A percentile compares a stretch with the other conserved stretches of the same genome.
Evolutionary conservation across 805 yeast species (phyloP).

Genomic region (Starmerella asiatica): DNA sequence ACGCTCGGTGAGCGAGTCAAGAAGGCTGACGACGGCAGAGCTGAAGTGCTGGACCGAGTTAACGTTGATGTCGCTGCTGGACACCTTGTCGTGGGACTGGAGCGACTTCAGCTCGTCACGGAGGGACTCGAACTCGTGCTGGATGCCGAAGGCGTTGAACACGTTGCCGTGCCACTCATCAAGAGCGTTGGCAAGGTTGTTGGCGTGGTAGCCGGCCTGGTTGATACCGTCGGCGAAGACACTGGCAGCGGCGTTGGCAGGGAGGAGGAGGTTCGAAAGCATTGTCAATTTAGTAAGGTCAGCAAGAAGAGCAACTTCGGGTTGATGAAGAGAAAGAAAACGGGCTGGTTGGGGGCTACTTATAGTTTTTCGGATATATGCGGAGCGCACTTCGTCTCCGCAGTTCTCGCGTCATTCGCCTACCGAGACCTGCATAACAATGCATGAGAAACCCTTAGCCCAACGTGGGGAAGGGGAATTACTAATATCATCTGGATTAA

Average conservation of each 20-base stretch:
- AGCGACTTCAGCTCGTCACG: conserved; percentile 16
- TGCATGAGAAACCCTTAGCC: no score
- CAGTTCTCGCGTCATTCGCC: no score
- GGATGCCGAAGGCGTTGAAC: conserved; percentile 24
- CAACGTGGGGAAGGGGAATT: no score
- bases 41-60: conserved; percentile 9
- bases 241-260: conserved; percentile 1
- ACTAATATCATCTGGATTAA: no score
- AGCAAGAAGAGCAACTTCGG: no score
- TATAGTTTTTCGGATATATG: no score
- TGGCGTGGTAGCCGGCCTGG: conserved; percentile 2
- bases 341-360: no score
- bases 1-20: conserved; percentile 19
- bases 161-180: conserved; percentile 18
- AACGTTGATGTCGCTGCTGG: conserved; percentile 12
- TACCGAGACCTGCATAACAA: no score
- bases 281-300: no score
- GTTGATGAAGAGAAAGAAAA: no score
- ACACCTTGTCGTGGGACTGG: conserved; percentile 4
- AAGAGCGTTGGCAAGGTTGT: conserved; percentile 5
- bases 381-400: no score
- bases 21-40: conserved; percentile 16
- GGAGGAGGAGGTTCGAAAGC: no score
- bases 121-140: conserved; percentile 19
- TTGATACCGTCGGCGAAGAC: conserved; percentile 9